Evolutionary conservation across 2,329 filamentous ascomycete genomes (phyloP).

Genomic region (Cytospora leucostoma): DNA sequence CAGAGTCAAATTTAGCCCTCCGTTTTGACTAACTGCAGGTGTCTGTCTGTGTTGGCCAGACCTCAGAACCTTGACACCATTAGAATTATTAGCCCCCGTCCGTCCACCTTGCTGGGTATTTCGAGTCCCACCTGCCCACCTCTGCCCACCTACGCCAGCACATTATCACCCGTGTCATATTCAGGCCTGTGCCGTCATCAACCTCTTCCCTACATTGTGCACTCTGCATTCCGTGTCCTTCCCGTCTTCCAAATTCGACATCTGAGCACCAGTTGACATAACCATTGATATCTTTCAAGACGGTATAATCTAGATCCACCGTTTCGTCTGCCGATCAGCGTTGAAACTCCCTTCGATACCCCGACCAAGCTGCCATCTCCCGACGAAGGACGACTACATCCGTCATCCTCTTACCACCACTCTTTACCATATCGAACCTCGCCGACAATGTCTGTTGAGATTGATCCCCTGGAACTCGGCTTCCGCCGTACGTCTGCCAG

Average conservation of each 20-base stretch:
- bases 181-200: conserved; percentile 26
- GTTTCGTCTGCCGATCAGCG: conserved; percentile 1
- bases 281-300: neutral
- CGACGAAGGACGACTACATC: conserved; percentile 19
- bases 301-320: conserved; percentile 1
- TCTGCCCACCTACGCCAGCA: neutral
- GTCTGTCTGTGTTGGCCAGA: neutral
- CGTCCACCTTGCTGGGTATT: conserved; percentile 12
- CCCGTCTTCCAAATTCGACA: neutral
- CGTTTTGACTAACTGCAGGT: neutral
- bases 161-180: conserved; percentile 23
- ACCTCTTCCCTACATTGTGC: conserved; percentile 8
- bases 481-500: conserved; percentile 74
- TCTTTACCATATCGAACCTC: conserved; percentile 14
- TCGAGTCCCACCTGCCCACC: conserved; percentile 1
- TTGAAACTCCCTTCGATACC: conserved; percentile 23
- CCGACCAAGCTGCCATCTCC: conserved; percentile 25
- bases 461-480: conserved; percentile 86
- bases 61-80: neutral
- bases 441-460: conserved; percentile 87
- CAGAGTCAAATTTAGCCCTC: neutral
- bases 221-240: conserved; percentile 13
- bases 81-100: neutral
- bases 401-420: conserved; percentile 13
- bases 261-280: neutral